Conservation (phyloP, 352 stramenopile species). For the Phytophthora ohioensis region DNA sequence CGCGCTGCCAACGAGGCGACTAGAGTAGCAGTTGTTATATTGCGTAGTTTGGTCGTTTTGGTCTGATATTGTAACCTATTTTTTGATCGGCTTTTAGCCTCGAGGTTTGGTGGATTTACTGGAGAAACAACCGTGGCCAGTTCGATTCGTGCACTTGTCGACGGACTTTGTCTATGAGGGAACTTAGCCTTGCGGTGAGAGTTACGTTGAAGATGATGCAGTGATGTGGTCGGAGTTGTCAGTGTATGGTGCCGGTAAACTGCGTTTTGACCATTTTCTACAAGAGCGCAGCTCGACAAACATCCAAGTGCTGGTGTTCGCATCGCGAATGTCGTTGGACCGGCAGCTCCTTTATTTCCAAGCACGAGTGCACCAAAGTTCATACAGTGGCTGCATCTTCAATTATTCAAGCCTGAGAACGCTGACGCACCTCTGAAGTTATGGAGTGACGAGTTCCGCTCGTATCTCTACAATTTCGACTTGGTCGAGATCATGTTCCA, state of each 20-base stretch:
- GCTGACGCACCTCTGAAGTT: conserved; percentile 40
- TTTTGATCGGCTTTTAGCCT: conserved; percentile 34
- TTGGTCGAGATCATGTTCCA: conserved; percentile 50
- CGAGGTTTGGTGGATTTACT: conserved; percentile 45
- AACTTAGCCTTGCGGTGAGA: conserved; percentile 12
- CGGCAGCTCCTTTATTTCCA: conserved; percentile 45
- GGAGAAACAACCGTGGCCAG: conserved; percentile 19
- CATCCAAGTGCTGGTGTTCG: conserved; percentile 44
- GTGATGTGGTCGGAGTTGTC: conserved; percentile 30
- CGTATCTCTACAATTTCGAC: conserved; percentile 65
- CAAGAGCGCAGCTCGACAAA: conserved; percentile 10
- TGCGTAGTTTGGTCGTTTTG: neutral
- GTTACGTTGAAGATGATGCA: conserved; percentile 53
- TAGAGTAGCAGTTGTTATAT: neutral
- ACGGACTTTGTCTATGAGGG: conserved; percentile 80
- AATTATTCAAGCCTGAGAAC: conserved; percentile 43
- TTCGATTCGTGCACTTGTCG: conserved; percentile 70
- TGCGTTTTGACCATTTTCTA: conserved; percentile 61
- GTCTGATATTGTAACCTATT: neutral
- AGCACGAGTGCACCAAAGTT: conserved; percentile 59
- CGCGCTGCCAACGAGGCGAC: conserved; percentile 59
- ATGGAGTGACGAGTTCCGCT: conserved; percentile 74
- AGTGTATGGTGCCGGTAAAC: conserved; percentile 60
- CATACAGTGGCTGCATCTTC: conserved; percentile 64
- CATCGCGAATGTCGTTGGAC: conserved; percentile 73